These are phyloP conservation scores for Cladophialophora exuberans DNA, from an alignment of 2,329 filamentous ascomycete species.

Conservation along the genomic window DNA sequence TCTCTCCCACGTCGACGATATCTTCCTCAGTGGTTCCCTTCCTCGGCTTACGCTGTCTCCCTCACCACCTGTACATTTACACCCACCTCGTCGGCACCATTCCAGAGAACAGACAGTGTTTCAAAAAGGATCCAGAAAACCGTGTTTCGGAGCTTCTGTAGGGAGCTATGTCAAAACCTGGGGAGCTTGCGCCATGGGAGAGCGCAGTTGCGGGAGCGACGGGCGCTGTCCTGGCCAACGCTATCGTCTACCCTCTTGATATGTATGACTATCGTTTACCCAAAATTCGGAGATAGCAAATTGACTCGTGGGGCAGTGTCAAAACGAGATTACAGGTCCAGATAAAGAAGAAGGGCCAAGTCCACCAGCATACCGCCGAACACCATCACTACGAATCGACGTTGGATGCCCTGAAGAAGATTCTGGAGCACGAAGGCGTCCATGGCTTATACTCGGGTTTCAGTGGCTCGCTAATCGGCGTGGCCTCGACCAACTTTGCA, in stretches of 20 bases:
- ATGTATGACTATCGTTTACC: constrained; percentile 65
- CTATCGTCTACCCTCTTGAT: constrained; percentile 92
- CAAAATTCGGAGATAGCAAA: background rate
- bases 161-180: constrained; percentile 62
- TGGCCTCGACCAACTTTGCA: constrained; percentile 96
- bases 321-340: constrained; percentile 97
- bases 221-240: constrained; percentile 92
- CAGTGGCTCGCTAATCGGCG: constrained; percentile 80
- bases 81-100: too few relatives aligned
- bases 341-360: constrained; percentile 66
- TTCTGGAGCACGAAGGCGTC: constrained; percentile 77
- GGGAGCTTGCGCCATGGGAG: constrained; percentile 83
- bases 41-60: background rate
- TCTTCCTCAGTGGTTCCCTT: constrained; percentile 2
- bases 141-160: background rate
- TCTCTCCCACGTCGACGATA: background rate
- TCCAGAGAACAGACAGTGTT: too few relatives aligned
- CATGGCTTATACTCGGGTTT: constrained; percentile 87
- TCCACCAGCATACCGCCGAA: constrained; percentile 49
- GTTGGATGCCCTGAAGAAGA: constrained; percentile 84
- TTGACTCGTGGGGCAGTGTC: constrained; percentile 62
- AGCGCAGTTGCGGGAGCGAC: constrained; percentile 89
- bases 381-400: constrained; percentile 82
- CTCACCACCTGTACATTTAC: constrained; percentile 8
- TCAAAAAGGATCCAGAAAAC: background rate